phyloP scores from a whole-genome alignment of 2,329 filamentous ascomycete species.

The Colletotrichum brevisporum region DNA sequence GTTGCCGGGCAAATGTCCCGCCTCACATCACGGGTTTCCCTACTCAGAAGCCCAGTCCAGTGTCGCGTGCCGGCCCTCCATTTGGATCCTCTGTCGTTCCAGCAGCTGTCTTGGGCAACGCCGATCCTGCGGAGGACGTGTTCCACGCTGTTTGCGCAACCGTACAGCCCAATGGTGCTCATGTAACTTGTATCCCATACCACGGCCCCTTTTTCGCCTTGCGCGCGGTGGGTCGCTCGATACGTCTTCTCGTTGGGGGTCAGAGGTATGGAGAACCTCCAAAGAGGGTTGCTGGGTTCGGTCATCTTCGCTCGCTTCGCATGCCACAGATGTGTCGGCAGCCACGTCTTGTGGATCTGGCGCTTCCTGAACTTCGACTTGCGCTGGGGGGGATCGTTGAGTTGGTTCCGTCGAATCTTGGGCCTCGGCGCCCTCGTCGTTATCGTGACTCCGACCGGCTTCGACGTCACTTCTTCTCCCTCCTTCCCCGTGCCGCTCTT shows the following conservation, averaged over 20 bases:
- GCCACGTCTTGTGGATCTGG: constrained; percentile 90
- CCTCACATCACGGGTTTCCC: constrained; percentile 66
- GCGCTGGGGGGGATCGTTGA: constrained; percentile 71
- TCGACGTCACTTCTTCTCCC: constrained; percentile 44
- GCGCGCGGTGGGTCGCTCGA: constrained; percentile 85
- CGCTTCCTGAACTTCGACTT: constrained; percentile 84
- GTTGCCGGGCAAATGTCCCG: constrained; percentile 79
- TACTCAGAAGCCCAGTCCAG: constrained; percentile 65
- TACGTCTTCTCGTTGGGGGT: constrained; percentile 93
- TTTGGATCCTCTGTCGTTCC: constrained; percentile 74
- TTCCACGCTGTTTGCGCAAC: constrained; percentile 73
- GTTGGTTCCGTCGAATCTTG: constrained; percentile 78
- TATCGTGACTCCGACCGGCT: constrained; percentile 48
- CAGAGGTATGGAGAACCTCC: constrained; percentile 89
- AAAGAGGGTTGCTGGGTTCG: constrained; percentile 81
- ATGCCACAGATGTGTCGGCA: constrained; percentile 95
- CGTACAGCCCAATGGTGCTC: constrained; percentile 85
- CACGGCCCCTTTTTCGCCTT: constrained; percentile 81
- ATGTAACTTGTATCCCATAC: constrained; percentile 97
- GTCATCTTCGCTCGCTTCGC: constrained; percentile 94
- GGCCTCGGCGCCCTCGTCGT: constrained; percentile 64
- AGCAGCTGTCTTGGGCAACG: constrained; percentile 71
- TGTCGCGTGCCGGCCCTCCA: constrained; percentile 74
- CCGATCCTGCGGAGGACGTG: constrained; percentile 77
- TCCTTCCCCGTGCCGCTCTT: constrained; percentile 51